Conservation (phyloP, 257 asterid genomes). For the Scutellaria galericulata region DNA sequence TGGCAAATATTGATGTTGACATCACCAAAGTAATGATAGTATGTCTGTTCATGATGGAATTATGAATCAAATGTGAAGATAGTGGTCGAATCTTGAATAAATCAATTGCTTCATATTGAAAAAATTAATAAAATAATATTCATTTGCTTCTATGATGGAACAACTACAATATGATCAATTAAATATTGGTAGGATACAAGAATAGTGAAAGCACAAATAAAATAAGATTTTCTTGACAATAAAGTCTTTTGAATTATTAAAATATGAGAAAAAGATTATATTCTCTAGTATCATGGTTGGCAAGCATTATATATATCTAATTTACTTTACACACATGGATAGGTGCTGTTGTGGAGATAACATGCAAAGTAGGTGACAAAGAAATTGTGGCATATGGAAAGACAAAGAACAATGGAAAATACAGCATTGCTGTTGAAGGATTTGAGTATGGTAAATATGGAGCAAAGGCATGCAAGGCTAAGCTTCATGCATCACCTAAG, state of each 20-base stretch:
- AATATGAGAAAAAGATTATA: conserved; percentile 9
- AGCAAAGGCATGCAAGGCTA: conserved; percentile 68
- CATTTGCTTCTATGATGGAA: background rate
- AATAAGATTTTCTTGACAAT: background rate
- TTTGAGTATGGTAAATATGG: conserved; percentile 59
- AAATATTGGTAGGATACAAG: background rate
- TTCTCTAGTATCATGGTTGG: background rate
- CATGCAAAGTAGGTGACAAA: conserved; percentile 60
- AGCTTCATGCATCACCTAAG: conserved; percentile 65
- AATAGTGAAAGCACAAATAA: background rate
- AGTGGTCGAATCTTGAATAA: background rate
- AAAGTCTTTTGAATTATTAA: background rate
- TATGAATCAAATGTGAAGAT: too few species aligned
- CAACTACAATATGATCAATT: background rate
- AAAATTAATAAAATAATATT: background rate
- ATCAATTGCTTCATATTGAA: background rate
- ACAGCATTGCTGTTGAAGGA: conserved; percentile 51
- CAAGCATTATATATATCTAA: conserved; percentile 1
- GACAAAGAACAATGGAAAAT: conserved; percentile 71
- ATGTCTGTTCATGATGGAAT: too few species aligned
- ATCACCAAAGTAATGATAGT: background rate
- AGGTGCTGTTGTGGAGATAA: conserved; percentile 76
- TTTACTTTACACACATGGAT: conserved; percentile 2
- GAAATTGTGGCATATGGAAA: conserved; percentile 62
- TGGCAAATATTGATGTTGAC: background rate